Percentiles rank a stretch among this genome's conserved stretches.
Conservation (phyloP, 1,284 basidiomycete species). For the Melampsora allii-populina region DNA sequence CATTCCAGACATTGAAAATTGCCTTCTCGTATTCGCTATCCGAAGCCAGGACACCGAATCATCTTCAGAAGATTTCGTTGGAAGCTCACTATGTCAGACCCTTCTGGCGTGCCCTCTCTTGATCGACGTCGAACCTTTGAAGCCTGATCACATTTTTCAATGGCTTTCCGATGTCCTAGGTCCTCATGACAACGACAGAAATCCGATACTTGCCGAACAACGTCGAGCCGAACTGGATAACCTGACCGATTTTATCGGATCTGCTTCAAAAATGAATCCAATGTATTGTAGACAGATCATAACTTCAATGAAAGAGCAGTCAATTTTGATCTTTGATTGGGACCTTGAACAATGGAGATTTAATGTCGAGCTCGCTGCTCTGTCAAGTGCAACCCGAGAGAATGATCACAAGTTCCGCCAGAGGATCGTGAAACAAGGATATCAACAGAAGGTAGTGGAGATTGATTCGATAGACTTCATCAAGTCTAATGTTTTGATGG, state of each 20-base stretch:
- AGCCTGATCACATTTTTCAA: conserved; percentile 5
- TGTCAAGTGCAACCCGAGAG: background rate
- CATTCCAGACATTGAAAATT: background rate
- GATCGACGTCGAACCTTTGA: background rate
- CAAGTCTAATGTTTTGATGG: background rate
- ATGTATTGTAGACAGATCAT: conserved; percentile 3
- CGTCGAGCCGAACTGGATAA: background rate
- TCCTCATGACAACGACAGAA: background rate
- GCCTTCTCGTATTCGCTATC: background rate
- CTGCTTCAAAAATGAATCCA: background rate
- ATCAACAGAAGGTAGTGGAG: background rate
- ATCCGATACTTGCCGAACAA: background rate
- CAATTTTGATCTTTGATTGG: conserved; percentile 1
- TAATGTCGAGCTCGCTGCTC: background rate
- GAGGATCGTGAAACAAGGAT: too few species aligned
- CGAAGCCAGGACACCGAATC: background rate
- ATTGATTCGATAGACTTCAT: background rate
- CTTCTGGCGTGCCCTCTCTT: background rate
- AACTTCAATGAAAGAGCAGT: background rate
- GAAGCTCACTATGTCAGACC: background rate
- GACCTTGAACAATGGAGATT: background rate
- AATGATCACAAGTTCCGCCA: background rate
- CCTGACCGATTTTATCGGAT: background rate
- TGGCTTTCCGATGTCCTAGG: background rate
- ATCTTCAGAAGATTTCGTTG: background rate